Percentiles rank a stretch among this genome's conserved stretches.
phyloP scores from a whole-genome alignment of 164 flowering plant genomes.

The Aristolochia fimbriata region DNA sequence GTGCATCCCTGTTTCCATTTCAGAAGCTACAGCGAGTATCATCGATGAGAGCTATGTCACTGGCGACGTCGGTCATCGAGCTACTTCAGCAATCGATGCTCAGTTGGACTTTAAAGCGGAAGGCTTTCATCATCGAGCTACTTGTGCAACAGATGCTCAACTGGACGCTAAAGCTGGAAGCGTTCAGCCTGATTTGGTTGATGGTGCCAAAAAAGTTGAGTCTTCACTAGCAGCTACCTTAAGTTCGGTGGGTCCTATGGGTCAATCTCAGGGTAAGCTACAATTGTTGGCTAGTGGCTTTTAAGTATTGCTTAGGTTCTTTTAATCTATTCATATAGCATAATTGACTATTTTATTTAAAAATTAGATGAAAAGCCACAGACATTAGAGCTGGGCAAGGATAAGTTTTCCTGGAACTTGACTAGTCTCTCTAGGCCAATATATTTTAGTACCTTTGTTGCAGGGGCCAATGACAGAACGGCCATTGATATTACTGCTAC shows the following conservation, averaged over 20 bases:
- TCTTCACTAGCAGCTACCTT: constrained; percentile 18
- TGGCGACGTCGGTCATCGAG: constrained; percentile 9
- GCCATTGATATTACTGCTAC: constrained; percentile 28
- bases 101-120: neutral
- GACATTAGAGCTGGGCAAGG: neutral
- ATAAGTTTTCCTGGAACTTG: neutral
- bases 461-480: constrained; percentile 61
- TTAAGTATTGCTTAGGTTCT: neutral
- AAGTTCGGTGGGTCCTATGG: constrained; percentile 2
- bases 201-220: constrained; percentile 43
- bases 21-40: constrained; percentile 10
- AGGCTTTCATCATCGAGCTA: neutral
- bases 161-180: neutral
- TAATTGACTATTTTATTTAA: neutral
- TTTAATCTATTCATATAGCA: neutral
- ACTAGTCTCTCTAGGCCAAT: constrained; percentile 1
- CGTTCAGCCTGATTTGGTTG: constrained; percentile 4
- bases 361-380: neutral
- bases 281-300: neutral
- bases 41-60: neutral
- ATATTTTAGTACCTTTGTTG: constrained; percentile 25
- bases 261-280: constrained; percentile 37
- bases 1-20: constrained; percentile 34
- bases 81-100: neutral
- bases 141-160: neutral